phyloP scores from a whole-genome alignment of 2,329 filamentous ascomycete species.

The Orbilia ellipsospora region DNA sequence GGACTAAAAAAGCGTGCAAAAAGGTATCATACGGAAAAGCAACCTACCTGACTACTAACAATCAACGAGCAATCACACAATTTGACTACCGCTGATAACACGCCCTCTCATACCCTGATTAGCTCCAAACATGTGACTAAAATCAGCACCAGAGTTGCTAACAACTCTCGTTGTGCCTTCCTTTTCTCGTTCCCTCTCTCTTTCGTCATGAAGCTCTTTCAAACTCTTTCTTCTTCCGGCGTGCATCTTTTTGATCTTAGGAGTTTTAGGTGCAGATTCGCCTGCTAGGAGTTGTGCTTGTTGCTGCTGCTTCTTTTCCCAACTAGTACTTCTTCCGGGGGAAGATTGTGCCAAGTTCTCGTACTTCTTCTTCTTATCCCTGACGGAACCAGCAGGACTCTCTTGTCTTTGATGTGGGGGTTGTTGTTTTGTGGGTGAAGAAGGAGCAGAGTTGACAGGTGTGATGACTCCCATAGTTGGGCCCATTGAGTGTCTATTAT shows the following conservation, averaged over 20 bases:
- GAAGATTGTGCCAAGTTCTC: slow-evolving; percentile 40
- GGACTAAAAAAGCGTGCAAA: not conserved
- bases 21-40: slow-evolving; percentile 3
- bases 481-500: not conserved
- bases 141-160: slow-evolving; percentile 47
- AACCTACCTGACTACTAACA: not conserved
- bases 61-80: slow-evolving; percentile 21
- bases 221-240: slow-evolving; percentile 27
- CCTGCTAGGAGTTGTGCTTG: slow-evolving; percentile 3
- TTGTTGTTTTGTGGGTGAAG: slow-evolving; percentile 30
- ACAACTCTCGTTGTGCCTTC: slow-evolving; percentile 39
- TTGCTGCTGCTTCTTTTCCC: slow-evolving; percentile 51
- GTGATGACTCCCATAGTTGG: slow-evolving; percentile 24
- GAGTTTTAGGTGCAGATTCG: not conserved
- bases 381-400: not conserved
- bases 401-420: not conserved
- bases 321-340: slow-evolving; percentile 39
- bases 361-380: slow-evolving; percentile 49
- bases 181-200: slow-evolving; percentile 40
- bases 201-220: slow-evolving; percentile 20
- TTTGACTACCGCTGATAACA: slow-evolving; percentile 50
- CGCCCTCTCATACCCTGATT: slow-evolving; percentile 26
- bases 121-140: slow-evolving; percentile 41
- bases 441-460: slow-evolving; percentile 26
- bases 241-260: slow-evolving; percentile 34